Evolutionary conservation across 1,139 yeast species (phyloP).

Genomic region (Saccharomycopsis hybrid): DNA sequence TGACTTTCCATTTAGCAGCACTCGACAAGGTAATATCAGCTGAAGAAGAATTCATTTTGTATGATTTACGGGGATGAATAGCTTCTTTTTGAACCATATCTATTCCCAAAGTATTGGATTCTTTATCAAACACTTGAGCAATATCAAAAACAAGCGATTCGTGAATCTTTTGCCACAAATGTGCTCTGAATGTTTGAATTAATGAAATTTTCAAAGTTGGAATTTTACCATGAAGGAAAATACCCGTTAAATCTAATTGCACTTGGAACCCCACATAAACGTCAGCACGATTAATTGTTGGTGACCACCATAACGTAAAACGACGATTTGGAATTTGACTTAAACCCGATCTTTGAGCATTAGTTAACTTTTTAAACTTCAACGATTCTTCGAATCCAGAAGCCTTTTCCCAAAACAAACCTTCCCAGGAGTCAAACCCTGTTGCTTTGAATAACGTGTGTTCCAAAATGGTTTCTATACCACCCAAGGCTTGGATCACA

Average conservation of each 20-base stretch:
- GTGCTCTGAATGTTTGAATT: conserved; percentile 95
- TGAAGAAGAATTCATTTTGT: conserved; percentile 92
- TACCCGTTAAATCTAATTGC: conserved; percentile 93
- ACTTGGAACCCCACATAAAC: conserved; percentile 97
- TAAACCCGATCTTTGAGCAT: conserved; percentile 95
- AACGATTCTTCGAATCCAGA: conserved; percentile 95
- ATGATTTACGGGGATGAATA: conserved; percentile 94
- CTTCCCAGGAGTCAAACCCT: conserved; percentile 98
- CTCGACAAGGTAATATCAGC: conserved; percentile 84
- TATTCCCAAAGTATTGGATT: conserved; percentile 74
- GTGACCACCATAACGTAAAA: conserved; percentile 99
- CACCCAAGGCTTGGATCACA: conserved; percentile 95
- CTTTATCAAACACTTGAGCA: conserved; percentile 87
- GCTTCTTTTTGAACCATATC: conserved; percentile 87
- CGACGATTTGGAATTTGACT: conserved; percentile 97
- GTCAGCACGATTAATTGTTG: conserved; percentile 95
- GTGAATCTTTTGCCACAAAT: conserved; percentile 98
- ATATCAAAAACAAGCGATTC: conserved; percentile 91
- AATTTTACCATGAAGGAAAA: conserved; percentile 93
- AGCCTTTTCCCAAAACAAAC: conserved; percentile 95
- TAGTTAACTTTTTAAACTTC: conserved; percentile 89
- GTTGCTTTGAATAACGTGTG: conserved; percentile 95
- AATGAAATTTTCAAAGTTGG: conserved; percentile 94
- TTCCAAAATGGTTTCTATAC: conserved; percentile 91
- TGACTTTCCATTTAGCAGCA: conserved; percentile 76